These are phyloP conservation scores for Hyaloperonospora arabidopsidis DNA, from an alignment of 352 stramenopile species.

Conservation along the genomic window DNA sequence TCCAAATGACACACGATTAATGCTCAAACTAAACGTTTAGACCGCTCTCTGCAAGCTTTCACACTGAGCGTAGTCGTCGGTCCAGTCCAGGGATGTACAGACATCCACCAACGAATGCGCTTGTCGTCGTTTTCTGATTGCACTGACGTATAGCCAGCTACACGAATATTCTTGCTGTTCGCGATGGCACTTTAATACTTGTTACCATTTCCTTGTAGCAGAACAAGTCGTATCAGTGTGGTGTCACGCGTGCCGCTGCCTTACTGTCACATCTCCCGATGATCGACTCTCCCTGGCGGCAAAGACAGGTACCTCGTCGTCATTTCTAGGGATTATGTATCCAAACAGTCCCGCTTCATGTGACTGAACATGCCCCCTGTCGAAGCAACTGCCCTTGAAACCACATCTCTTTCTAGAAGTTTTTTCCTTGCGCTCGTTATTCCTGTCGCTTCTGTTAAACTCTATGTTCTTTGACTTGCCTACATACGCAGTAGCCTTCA, in stretches of 20 bases:
- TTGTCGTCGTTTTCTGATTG: neutral
- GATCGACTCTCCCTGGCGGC: constrained; percentile 1
- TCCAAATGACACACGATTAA: neutral
- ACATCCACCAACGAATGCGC: neutral
- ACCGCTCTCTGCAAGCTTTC: constrained; percentile 8
- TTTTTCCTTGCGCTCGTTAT: neutral
- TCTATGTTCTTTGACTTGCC: neutral
- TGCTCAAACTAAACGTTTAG: constrained; percentile 11
- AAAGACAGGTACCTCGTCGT: neutral
- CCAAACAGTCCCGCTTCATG: neutral
- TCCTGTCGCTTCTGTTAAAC: neutral
- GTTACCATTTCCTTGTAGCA: neutral
- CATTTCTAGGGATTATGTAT: neutral
- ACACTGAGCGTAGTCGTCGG: constrained; percentile 14
- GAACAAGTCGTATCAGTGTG: neutral
- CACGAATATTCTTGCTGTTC: neutral
- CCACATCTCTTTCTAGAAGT: neutral
- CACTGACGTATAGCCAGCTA: neutral
- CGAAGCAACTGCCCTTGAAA: neutral
- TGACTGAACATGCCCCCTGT: neutral
- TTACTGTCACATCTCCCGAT: neutral
- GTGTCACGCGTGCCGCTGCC: neutral
- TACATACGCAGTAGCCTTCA: neutral
- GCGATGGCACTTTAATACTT: neutral
- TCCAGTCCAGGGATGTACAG: constrained; percentile 12